Percentiles rank a stretch among this genome's conserved stretches.
These are phyloP conservation scores for Uronychia setigera DNA, from an alignment of 73 alveolate species.

Conservation along the genomic window DNA sequence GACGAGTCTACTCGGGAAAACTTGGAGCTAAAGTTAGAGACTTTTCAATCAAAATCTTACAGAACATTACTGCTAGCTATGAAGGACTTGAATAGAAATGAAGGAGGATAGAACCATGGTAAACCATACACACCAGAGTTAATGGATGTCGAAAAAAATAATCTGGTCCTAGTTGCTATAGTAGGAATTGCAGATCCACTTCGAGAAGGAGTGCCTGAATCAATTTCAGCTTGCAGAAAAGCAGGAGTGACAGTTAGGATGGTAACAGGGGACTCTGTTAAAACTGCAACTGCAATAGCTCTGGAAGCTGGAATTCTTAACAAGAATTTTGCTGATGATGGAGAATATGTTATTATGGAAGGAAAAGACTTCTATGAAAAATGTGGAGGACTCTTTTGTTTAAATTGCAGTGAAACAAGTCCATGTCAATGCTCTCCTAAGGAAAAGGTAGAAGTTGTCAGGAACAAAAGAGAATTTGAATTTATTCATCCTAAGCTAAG, in stretches of 20 bases:
- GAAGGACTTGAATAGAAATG: conserved; percentile 55
- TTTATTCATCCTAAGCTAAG: conserved; percentile 43
- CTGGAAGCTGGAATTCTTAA: conserved; percentile 79
- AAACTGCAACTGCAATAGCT: conserved; percentile 90
- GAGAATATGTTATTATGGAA: conserved; percentile 31
- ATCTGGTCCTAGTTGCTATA: conserved; percentile 69
- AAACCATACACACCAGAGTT: conserved; percentile 2
- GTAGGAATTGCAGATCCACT: conserved; percentile 85
- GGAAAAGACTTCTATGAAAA: conserved; percentile 79
- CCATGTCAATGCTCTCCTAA: conserved; percentile 49
- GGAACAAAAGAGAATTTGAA: conserved; percentile 31
- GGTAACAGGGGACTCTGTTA: conserved; percentile 94
- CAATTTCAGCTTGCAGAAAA: conserved; percentile 75
- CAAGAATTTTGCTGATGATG: conserved; percentile 26
- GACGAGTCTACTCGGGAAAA: conserved; percentile 6
- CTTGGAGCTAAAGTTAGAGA: conserved; percentile 20
- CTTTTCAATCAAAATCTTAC: conserved; percentile 59
- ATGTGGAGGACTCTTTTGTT: conserved; percentile 79
- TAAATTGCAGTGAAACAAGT: conserved; percentile 43
- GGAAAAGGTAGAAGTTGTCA: conserved; percentile 23
- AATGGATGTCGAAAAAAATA: conserved; percentile 39
- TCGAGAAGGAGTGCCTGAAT: conserved; percentile 85
- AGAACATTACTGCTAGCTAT: conserved; percentile 79
- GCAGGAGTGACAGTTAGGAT: conserved; percentile 93
- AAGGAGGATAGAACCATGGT: conserved; percentile 60